A percentile compares a stretch with the other conserved stretches of the same genome.
Evolutionary conservation across 148 eudicot species (phyloP).

Genomic region (Heliosperma pusillum): DNA sequence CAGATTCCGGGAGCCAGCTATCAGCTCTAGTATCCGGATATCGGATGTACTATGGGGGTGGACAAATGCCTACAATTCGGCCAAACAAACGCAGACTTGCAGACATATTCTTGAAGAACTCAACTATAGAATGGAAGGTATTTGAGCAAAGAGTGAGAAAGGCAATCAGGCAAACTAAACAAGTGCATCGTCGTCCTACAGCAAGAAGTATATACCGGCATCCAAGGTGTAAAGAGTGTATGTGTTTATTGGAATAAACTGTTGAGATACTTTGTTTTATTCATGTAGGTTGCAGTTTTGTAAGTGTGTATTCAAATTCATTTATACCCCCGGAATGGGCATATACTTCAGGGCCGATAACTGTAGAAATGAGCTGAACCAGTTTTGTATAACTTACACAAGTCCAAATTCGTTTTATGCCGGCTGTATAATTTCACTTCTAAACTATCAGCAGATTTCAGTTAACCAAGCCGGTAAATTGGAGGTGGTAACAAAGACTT

Average conservation of each 20-base stretch:
- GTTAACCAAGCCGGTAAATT: too few species aligned
- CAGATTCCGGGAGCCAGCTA: constrained; percentile 95
- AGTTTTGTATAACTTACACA: constrained; percentile 20
- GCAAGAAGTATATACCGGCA: constrained; percentile 49
- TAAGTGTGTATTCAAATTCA: background rate
- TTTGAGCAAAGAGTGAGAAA: constrained; percentile 88
- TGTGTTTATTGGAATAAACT: constrained; percentile 36
- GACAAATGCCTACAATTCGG: constrained; percentile 81
- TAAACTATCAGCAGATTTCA: too few species aligned
- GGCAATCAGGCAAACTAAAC: constrained; percentile 85
- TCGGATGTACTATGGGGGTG: constrained; percentile 85
- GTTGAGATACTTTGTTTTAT: background rate
- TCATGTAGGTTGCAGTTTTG: constrained; percentile 10
- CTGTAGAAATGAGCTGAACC: constrained; percentile 17
- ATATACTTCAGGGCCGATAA: constrained; percentile 18
- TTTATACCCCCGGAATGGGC: constrained; percentile 12
- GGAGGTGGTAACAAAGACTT: too few species aligned
- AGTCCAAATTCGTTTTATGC: constrained; percentile 18
- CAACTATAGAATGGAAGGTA: constrained; percentile 84
- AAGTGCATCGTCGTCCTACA: constrained; percentile 68
- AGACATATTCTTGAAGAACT: constrained; percentile 73
- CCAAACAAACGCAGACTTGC: constrained; percentile 97
- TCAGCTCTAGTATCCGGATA: constrained; percentile 87
- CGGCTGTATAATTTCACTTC: background rate
- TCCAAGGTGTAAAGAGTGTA: constrained; percentile 67